Conservation (phyloP, 2,329 filamentous ascomycete species). For the Pseudopyrenochaeta lycopersici region DNA sequence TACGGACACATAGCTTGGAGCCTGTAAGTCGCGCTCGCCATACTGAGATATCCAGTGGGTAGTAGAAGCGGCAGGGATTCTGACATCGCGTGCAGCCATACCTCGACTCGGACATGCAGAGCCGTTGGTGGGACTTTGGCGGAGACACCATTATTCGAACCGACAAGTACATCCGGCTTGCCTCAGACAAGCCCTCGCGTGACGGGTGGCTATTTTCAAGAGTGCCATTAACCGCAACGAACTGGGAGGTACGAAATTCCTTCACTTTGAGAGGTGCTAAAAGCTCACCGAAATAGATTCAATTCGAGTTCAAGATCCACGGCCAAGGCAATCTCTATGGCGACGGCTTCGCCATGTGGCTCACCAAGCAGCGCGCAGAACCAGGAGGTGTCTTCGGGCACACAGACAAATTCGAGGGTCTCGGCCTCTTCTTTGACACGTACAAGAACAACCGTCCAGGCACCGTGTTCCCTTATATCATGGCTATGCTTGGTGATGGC, state of each 20-base stretch:
- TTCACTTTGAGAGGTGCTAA: neutral
- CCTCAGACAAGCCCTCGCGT: conserved; percentile 89
- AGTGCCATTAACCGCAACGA: conserved; percentile 93
- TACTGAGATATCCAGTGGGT: neutral
- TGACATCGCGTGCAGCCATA: conserved; percentile 72
- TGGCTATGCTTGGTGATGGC: conserved; percentile 97
- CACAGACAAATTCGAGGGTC: conserved; percentile 87
- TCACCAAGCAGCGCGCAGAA: conserved; percentile 89
- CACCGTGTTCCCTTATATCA: conserved; percentile 94
- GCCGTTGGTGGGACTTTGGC: conserved; percentile 98
- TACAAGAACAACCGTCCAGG: conserved; percentile 99
- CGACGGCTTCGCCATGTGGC: conserved; percentile 97
- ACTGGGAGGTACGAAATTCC: conserved; percentile 77
- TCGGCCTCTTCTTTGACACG: conserved; percentile 96
- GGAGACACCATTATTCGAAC: conserved; percentile 87
- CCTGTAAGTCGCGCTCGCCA: conserved; percentile 68
- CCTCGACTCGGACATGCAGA: conserved; percentile 97
- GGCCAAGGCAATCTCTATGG: conserved; percentile 90
- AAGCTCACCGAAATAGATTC: conserved; percentile 65
- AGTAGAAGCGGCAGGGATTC: neutral
- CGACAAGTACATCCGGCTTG: conserved; percentile 87
- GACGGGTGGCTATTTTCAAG: conserved; percentile 93
- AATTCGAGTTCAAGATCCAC: conserved; percentile 93
- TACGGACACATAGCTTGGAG: conserved; percentile 85
- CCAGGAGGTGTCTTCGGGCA: conserved; percentile 87